Base-by-base conservation (phyloP, 768 basidiomycete species). In the Fibroporia radiculosa region DNA sequence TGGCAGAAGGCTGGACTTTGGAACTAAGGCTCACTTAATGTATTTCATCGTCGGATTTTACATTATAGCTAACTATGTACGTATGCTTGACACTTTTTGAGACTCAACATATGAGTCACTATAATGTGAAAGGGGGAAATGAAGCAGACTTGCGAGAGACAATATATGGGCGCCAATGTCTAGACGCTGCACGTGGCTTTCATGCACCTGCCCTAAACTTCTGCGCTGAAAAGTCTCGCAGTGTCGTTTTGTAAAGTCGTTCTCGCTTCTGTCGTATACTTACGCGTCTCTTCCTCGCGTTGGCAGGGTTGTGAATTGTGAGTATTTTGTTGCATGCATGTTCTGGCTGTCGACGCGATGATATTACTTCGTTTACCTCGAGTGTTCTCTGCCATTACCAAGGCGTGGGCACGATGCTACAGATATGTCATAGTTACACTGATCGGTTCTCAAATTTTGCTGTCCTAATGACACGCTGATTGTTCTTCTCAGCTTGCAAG, bases 361-460 rank as follows among this genome's bases (percentile, higher is more conserved):
- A 81, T 73, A 57, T 59, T 59, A 57, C 55, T 62, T 64, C 51
- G 60, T 61, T 63, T 57, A 47, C 55, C 68, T 62, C 66, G 74
- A 80, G 79, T 65, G 68, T 70, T 67, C 62, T 60, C 61, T 62
- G 53, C 66, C 56, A 59, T 68, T 64, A 77, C 77, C 75, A 73
- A 68, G 70, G 68, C 64, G 59, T 64, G 62, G 70, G 62, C 58
- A 64, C 77, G 51, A 72, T 78, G 83, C 66, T 70, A 62, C 61
- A 45, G 46, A 37, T 36, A 75, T 83, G 85, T 88, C 85, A 88
- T 88, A 86, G 85, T 87, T 87, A 88, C 85, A 82, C 85, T 87
- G 85, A 88, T 76, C 72, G 68, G 75, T 73, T 65, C 52, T 36
- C 33, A 26, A 27, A 26, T 29, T 22, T 16, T 13, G 29, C 6